Base-by-base conservation (phyloP, 129 eudicot species). In the Pseudognaphalium luteoalbum region DNA sequence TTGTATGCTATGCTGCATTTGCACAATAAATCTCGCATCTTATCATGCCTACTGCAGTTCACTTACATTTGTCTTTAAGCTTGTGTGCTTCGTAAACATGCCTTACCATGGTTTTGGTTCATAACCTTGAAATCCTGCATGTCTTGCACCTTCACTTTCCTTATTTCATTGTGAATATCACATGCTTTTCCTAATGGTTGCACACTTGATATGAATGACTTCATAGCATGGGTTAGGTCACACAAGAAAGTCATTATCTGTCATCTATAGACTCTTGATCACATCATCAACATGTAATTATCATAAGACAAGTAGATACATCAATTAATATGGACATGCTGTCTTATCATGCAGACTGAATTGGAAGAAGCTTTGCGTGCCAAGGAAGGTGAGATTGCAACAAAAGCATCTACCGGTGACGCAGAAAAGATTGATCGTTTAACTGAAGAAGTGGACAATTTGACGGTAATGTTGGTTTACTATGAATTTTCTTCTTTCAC, bases 351-450 rank as follows among this genome's bases (percentile, higher is more conserved):
- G 58, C 91, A 93, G 98, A 79, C 80, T 73, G 96, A 93, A 69
- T 70, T 93, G 74, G 96, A 93, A 86, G 91, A 93, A 80, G 75
- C 81, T 21, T 75, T 85, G 80, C 81, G 84, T 77, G 69, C 75
- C 54, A 83, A 89, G 85, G 99, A 94, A 81, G 90, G 78, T 60
- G 94, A 84, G 77, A 52, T 70, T 79, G 85, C 94, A 75, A 85
- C 85, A 75, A 87, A 85, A 65, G 88, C 93, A 68, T 75, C 89
- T 71, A 19, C 29, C 0, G 3, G 62, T 21, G 89, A 87, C 22
- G 71, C 82, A 11, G 92, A 75, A 70, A 84, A 87, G 82, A 82
- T 91, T 59, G 91, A 89, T 68, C 72, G 87, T 56, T 72, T 91
- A 62, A 83, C 86, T 72, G 91, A 76, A 58, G 98, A 94, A 83